A percentile compares a stretch with the other conserved stretches of the same genome.
Evolutionary conservation across 371 early-diverging fungal species (phyloP).

Genomic region (Basidiobolus meristosporus): DNA sequence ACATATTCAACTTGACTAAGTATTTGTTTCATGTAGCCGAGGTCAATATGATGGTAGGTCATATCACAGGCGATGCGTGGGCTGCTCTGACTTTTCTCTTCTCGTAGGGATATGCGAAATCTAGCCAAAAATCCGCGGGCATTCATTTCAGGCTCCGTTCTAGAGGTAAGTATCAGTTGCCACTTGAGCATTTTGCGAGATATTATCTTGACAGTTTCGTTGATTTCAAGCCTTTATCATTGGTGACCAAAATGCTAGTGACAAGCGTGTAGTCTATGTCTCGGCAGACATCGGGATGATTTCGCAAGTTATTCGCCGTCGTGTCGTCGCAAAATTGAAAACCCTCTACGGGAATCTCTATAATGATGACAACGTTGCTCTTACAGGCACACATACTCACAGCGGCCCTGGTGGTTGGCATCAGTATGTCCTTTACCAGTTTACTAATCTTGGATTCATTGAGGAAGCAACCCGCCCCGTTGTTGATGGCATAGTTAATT

Average conservation of each 20-base stretch:
- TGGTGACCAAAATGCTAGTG: constrained; percentile 7
- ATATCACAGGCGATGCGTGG: no score
- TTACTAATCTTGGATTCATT: constrained; percentile 13
- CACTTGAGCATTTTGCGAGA: no score
- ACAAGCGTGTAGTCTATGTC: constrained; percentile 25
- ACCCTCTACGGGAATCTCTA: constrained; percentile 6
- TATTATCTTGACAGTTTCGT: no score
- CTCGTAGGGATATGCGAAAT: no score
- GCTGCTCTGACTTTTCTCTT: no score
- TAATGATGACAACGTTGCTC: constrained; percentile 27
- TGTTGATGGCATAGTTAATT: constrained; percentile 23
- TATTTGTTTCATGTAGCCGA: no score
- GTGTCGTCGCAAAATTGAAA: constrained; percentile 12
- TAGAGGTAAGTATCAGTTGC: no score
- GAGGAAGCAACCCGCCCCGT: constrained; percentile 24
- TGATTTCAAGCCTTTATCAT: constrained; percentile 31
- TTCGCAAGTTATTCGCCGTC: constrained; percentile 12
- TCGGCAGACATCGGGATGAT: constrained; percentile 25
- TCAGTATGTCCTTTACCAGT: constrained; percentile 11
- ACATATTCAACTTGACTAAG: no score
- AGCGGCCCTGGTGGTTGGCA: constrained; percentile 21
- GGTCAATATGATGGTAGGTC: no score
- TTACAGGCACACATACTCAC: constrained; percentile 45
- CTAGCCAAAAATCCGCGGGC: no score
- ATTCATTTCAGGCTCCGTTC: no score